Evolutionary conservation across 2,329 filamentous ascomycete species (phyloP).

Genomic region (Monosporascus ibericus): DNA sequence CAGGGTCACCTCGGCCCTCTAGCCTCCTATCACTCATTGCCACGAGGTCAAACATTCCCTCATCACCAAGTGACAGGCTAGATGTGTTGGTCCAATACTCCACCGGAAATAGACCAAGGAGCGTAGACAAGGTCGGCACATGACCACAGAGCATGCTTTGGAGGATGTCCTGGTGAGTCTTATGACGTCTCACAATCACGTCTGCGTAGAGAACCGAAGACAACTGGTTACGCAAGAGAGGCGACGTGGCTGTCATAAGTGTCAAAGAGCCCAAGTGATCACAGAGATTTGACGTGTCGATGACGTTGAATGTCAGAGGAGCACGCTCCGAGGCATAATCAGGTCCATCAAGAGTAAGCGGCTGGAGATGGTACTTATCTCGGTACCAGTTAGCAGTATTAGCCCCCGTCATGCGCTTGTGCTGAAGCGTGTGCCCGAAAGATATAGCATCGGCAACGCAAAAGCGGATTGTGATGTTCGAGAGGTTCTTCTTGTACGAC

Average conservation of each 20-base stretch:
- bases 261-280: constrained; percentile 39
- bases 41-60: background rate
- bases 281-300: constrained; percentile 47
- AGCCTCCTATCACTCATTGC: constrained; percentile 16
- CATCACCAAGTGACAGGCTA: constrained; percentile 3
- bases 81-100: constrained; percentile 34
- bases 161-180: constrained; percentile 24
- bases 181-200: constrained; percentile 27
- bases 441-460: constrained; percentile 41
- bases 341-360: constrained; percentile 29
- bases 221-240: constrained; percentile 36
- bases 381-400: constrained; percentile 36
- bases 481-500: constrained; percentile 28
- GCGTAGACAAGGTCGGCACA: constrained; percentile 37
- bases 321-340: constrained; percentile 33
- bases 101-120: constrained; percentile 44
- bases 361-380: constrained; percentile 30
- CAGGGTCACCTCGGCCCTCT: constrained; percentile 27
- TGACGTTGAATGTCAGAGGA: constrained; percentile 44
- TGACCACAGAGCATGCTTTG: constrained; percentile 40
- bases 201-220: constrained; percentile 46
- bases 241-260: constrained; percentile 36
- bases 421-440: constrained; percentile 46
- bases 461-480: constrained; percentile 37
- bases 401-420: constrained; percentile 22